phyloP scores from a whole-genome alignment of 2,329 filamentous ascomycete genomes.

The Aureobasidium leucospermi region DNA sequence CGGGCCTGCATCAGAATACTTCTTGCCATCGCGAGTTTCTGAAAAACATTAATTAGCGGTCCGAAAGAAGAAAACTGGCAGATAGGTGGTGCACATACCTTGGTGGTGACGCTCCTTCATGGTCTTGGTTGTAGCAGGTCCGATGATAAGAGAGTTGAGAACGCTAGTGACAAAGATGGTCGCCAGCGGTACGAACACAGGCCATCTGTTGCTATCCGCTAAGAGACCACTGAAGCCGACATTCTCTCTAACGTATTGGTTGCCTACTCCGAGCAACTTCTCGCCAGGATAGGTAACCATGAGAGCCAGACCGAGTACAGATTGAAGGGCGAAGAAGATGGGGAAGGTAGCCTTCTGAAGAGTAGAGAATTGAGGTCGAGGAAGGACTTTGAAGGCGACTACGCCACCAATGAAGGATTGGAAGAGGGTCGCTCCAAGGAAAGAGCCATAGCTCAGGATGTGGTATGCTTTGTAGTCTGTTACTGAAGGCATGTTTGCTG shows the following conservation, averaged over 20 bases:
- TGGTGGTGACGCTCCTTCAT: conserved; percentile 74
- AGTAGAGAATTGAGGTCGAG: conserved; percentile 70
- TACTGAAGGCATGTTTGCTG: conserved; percentile 28
- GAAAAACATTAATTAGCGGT: not conserved
- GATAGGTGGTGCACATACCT: conserved; percentile 44
- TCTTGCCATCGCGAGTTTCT: conserved; percentile 85
- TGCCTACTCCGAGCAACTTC: conserved; percentile 22
- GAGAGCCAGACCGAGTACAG: conserved; percentile 62
- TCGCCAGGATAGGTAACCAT: conserved; percentile 74
- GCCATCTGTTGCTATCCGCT: conserved; percentile 53
- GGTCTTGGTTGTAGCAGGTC: conserved; percentile 65
- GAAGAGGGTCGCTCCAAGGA: conserved; percentile 80
- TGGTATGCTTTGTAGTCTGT: conserved; percentile 64
- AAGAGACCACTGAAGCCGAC: conserved; percentile 38
- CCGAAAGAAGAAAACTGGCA: not conserved
- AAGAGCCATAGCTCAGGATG: conserved; percentile 69
- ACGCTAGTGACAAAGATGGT: conserved; percentile 64
- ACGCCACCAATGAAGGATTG: conserved; percentile 73
- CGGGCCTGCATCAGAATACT: conserved; percentile 68
- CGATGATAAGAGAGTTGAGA: conserved; percentile 62
- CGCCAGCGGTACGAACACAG: conserved; percentile 60
- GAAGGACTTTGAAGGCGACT: conserved; percentile 67
- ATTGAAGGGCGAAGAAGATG: conserved; percentile 81
- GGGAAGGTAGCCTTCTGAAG: conserved; percentile 79
- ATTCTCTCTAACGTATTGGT: conserved; percentile 19